These are phyloP conservation scores for Apiospora marii DNA, from an alignment of 2,329 filamentous ascomycete species.

Conservation along the genomic window DNA sequence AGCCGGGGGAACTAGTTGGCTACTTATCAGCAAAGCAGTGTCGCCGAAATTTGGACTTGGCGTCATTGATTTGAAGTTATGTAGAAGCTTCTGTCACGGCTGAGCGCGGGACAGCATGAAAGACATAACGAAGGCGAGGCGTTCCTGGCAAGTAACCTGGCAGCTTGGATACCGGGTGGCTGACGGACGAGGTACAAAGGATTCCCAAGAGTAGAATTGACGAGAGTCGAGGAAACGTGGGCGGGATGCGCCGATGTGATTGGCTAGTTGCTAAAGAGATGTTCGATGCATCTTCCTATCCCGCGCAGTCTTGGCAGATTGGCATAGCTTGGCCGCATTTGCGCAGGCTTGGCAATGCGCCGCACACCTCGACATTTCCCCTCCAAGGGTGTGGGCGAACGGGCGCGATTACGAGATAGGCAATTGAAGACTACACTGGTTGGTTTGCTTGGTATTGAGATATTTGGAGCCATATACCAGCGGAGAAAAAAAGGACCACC, in stretches of 20 bases:
- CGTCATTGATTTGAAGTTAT: neutral
- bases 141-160: neutral
- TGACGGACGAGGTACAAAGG: neutral
- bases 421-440: neutral
- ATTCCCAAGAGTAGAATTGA: neutral
- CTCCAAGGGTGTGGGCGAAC: neutral
- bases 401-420: neutral
- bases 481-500: neutral
- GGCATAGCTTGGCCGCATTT: conserved; percentile 14
- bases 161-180: neutral
- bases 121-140: neutral
- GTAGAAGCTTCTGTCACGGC: neutral
- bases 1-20: neutral
- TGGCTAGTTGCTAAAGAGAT: neutral
- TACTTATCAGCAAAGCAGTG: neutral
- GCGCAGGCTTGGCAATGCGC: neutral
- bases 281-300: conserved; percentile 17
- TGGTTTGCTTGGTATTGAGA: neutral
- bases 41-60: conserved; percentile 18
- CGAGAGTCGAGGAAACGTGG: conserved; percentile 18
- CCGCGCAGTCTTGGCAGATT: conserved; percentile 1
- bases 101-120: neutral
- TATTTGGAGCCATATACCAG: neutral
- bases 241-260: neutral
- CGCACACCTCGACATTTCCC: neutral